Evolutionary conservation across 2,329 filamentous ascomycete genomes (phyloP).

Genomic region (Rhinocladiella similis): DNA sequence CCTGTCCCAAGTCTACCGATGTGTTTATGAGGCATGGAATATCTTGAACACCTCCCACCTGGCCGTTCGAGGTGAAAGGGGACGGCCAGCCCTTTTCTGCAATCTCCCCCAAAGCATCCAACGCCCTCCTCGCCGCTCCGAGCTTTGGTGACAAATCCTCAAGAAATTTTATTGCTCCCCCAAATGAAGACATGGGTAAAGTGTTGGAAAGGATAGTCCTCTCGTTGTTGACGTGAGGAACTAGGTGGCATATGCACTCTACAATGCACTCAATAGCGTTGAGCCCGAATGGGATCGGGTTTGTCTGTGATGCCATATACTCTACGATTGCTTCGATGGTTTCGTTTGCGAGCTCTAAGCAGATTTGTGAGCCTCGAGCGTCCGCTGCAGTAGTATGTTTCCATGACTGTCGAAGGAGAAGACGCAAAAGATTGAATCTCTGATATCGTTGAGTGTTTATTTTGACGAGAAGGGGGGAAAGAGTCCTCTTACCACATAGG

Average conservation of each 20-base stretch:
- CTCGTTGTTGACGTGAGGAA: neutral
- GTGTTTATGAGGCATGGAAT: neutral
- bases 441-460: neutral
- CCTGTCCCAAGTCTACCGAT: neutral
- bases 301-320: conserved; percentile 1
- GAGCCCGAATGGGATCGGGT: conserved; percentile 3
- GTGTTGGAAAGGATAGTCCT: neutral
- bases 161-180: conserved; percentile 4
- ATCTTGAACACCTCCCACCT: neutral
- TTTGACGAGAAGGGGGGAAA: neutral
- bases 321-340: conserved; percentile 5
- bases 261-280: conserved; percentile 4
- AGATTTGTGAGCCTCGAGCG: neutral
- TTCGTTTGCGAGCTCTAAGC: conserved; percentile 1
- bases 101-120: conserved; percentile 3
- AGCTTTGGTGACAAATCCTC: neutral
- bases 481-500: conserved; percentile 1
- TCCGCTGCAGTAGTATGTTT: conserved; percentile 1
- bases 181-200: neutral
- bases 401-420: conserved; percentile 6
- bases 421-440: conserved; percentile 2
- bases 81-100: neutral
- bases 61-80: too few species aligned
- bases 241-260: conserved; percentile 2
- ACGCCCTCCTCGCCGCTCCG: conserved; percentile 1